phyloP scores from a whole-genome alignment of 2,329 filamentous ascomycete genomes.

The Claviceps fusiformis region DNA sequence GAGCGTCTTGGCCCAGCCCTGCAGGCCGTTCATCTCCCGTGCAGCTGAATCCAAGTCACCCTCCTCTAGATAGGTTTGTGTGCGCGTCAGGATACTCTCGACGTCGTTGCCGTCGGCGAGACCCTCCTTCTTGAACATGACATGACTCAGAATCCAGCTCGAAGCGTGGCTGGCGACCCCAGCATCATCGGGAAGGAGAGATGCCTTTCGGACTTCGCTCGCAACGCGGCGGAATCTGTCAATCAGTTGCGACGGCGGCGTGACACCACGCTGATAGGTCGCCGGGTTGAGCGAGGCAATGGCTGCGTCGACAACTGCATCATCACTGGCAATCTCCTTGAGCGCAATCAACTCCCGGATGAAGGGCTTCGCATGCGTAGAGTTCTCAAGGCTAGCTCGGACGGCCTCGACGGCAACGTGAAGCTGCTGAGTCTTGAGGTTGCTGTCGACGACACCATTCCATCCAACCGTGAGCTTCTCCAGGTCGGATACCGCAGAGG shows the following conservation, averaged over 20 bases:
- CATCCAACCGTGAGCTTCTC: constrained; percentile 79
- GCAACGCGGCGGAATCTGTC: constrained; percentile 94
- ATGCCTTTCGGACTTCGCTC: constrained; percentile 84
- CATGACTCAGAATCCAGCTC: constrained; percentile 77
- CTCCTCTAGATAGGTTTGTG: constrained; percentile 83
- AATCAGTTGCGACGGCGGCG: constrained; percentile 71
- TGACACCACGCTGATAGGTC: constrained; percentile 85
- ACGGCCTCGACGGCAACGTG: constrained; percentile 93
- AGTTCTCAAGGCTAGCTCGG: constrained; percentile 65
- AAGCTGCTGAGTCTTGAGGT: constrained; percentile 88
- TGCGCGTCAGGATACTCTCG: constrained; percentile 80
- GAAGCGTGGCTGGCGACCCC: constrained; percentile 91
- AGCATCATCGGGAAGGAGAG: constrained; percentile 80
- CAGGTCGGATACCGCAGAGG: constrained; percentile 63
- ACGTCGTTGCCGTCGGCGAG: constrained; percentile 77
- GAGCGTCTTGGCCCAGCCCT: constrained; percentile 90
- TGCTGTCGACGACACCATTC: constrained; percentile 81
- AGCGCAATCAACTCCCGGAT: constrained; percentile 85
- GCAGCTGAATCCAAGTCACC: constrained; percentile 84
- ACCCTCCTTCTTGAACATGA: constrained; percentile 91
- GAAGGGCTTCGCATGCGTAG: constrained; percentile 64
- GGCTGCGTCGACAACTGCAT: constrained; percentile 79
- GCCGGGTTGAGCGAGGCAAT: constrained; percentile 92
- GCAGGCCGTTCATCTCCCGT: constrained; percentile 83
- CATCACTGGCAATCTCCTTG: constrained; percentile 77